Base-by-base conservation (phyloP, 2,329 filamentous ascomycete genomes). In the Dothiorella sarmentorum region DNA sequence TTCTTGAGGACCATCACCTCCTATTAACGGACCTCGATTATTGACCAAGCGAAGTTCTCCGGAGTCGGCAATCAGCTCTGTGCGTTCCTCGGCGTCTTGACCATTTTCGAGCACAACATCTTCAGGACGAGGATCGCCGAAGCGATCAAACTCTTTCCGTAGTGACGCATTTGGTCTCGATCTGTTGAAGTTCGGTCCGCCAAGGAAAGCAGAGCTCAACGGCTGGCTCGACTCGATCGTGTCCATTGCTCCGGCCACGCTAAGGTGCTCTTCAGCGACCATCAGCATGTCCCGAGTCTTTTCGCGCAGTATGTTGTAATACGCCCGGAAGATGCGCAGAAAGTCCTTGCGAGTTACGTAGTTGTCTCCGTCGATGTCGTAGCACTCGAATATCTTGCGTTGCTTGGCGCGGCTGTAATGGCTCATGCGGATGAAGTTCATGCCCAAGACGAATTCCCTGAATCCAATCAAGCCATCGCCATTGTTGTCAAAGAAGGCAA, bases 401-500 rank as follows among this genome's bases (percentile, higher is more conserved):
- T 93, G 79, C 24, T 80, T 78, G 31, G 72, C 65, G 2, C 64
- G 63, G 13, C 68, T 67, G 60, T 83, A 40, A 17, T 47, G 47
- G n/a, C 29, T 53, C 35, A 53, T 59, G 33, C 47, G 40, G 60
- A 87, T 75, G 52, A 82, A 82, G 4, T 91, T 87, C 47, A 97
- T 79, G 0, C 91, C 94, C 59, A 88, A 85, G 22, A 97, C 76
- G 68, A 97, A 99, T 70, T 99, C 94, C 49, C 90, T 83, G 65
- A 99, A 97, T 7, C 90, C 89, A 66, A 99, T 97, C 7, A 96
- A 78, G 20, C 89, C 89, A 69, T 99, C 91, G 40, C 85, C 82
- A 71, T 97, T 93, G 29, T 87, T 89, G 73, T 99, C 94, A 72
- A 97, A 99, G 72, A 97, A 97, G 52, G 89, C 85, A 74, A 97